A percentile compares a stretch with the other conserved stretches of the same genome.
These are phyloP conservation scores for Metschnikowia matae DNA, from an alignment of 805 yeast genomes.

Conservation along the genomic window DNA sequence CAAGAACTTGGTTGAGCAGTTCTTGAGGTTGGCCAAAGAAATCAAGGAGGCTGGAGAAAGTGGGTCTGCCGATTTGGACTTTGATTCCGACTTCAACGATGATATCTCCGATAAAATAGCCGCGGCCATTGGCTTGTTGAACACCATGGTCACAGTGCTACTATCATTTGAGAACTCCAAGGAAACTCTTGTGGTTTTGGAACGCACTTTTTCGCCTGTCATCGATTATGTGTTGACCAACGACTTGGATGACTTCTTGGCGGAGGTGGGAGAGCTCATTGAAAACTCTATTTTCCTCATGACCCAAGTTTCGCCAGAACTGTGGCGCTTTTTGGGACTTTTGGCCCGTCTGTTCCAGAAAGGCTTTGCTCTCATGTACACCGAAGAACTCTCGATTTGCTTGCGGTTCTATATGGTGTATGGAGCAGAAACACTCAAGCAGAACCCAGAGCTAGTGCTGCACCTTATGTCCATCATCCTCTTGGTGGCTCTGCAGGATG, in stretches of 20 bases:
- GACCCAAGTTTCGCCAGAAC: constrained; percentile 47
- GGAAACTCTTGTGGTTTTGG: constrained; percentile 59
- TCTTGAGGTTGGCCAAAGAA: constrained; percentile 29
- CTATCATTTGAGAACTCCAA: constrained; percentile 78
- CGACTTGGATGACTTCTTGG: constrained; percentile 66
- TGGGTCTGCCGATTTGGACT: constrained; percentile 19
- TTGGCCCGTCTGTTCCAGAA: constrained; percentile 30
- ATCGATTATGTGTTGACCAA: constrained; percentile 63
- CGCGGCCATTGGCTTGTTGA: constrained; percentile 78
- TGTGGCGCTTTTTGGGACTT: constrained; percentile 69
- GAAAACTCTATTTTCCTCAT: constrained; percentile 45
- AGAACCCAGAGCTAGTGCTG: constrained; percentile 43
- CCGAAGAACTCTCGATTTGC: constrained; percentile 74
- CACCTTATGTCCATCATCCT: constrained; percentile 50
- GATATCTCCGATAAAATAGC: constrained; percentile 62
- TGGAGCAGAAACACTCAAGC: constrained; percentile 37
- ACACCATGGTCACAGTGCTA: constrained; percentile 77
- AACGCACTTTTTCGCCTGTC: constrained; percentile 65
- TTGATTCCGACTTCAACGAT: constrained; percentile 24
- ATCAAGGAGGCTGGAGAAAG: constrained; percentile 48
- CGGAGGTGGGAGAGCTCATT: constrained; percentile 69
- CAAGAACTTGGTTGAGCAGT: constrained; percentile 26
- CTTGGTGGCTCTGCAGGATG: constrained; percentile 37
- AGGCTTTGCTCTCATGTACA: constrained; percentile 57
- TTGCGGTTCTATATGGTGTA: constrained; percentile 69